phyloP scores from a whole-genome alignment of 2,329 filamentous ascomycete genomes.

The Onygenales sp. region DNA sequence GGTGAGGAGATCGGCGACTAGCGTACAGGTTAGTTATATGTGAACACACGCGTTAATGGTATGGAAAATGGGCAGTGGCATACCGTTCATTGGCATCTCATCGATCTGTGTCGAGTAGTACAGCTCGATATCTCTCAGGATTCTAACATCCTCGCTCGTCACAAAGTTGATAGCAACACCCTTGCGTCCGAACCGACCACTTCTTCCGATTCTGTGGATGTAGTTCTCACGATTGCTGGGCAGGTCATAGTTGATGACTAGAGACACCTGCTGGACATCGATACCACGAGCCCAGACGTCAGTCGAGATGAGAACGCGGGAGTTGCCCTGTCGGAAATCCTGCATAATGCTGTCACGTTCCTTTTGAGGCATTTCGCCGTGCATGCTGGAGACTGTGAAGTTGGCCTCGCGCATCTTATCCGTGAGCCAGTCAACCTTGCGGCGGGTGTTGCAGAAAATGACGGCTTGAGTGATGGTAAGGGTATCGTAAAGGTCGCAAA shows the following conservation, averaged over 20 bases:
- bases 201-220: slow-evolving; percentile 95
- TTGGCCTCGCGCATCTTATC: slow-evolving; percentile 99
- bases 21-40: neutral
- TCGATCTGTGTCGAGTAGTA: slow-evolving; percentile 97
- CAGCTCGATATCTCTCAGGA: slow-evolving; percentile 91
- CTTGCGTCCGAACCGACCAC: slow-evolving; percentile 91
- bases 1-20: slow-evolving; percentile 18
- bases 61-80: slow-evolving; percentile 21
- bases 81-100: slow-evolving; percentile 97
- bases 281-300: slow-evolving; percentile 98
- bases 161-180: slow-evolving; percentile 99
- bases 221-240: slow-evolving; percentile 99
- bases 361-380: slow-evolving; percentile 98
- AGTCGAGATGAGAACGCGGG: slow-evolving; percentile 89
- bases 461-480: slow-evolving; percentile 97
- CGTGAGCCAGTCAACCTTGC: slow-evolving; percentile 98
- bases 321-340: slow-evolving; percentile 95
- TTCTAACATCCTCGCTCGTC: slow-evolving; percentile 94
- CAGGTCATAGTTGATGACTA: slow-evolving; percentile 98
- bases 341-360: slow-evolving; percentile 99
- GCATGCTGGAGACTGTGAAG: slow-evolving; percentile 98
- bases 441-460: slow-evolving; percentile 98
- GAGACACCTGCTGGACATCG: slow-evolving; percentile 93
- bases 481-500: slow-evolving; percentile 97
- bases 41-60: neutral